phyloP scores from a whole-genome alignment of 116 monocot species.

The Posidonia oceanica region DNA sequence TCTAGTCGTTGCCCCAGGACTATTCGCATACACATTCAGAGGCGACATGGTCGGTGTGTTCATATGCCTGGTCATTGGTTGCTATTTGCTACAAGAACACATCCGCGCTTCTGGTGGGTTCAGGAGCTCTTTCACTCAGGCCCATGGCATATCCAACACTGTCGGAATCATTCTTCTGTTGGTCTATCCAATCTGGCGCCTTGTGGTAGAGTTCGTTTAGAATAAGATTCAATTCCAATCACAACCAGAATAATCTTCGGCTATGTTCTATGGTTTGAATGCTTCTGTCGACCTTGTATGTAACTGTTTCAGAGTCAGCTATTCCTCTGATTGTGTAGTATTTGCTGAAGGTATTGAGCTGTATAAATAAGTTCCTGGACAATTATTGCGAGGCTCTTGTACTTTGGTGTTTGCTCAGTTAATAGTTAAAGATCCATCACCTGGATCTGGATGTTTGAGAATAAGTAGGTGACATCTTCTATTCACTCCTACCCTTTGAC shows the following conservation, averaged over 20 bases:
- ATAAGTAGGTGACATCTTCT: too few relatives aligned
- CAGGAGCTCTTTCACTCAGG: constrained; percentile 62
- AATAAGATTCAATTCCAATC: not conserved
- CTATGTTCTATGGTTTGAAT: not conserved
- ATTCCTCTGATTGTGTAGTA: too few relatives aligned
- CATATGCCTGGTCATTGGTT: constrained; percentile 51
- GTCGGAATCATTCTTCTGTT: constrained; percentile 60
- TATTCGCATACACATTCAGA: constrained; percentile 44
- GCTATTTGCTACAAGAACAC: constrained; percentile 82
- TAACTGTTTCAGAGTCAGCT: too few relatives aligned
- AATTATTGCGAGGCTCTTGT: too few relatives aligned
- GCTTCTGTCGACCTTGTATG: not conserved
- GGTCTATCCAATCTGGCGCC: constrained; percentile 55
- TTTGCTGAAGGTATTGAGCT: too few relatives aligned
- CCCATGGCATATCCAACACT: constrained; percentile 55
- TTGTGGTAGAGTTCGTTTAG: constrained; percentile 22
- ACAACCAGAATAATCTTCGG: not conserved
- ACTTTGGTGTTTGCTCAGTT: too few relatives aligned
- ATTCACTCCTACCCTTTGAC: too few relatives aligned
- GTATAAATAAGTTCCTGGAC: too few relatives aligned
- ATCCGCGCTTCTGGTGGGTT: constrained; percentile 66
- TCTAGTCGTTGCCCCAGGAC: constrained; percentile 42
- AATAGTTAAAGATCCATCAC: too few relatives aligned
- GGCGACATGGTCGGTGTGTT: constrained; percentile 18
- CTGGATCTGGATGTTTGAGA: too few relatives aligned